Conservation (phyloP, 176 grass and related monocot genomes). For the Lolium multiflorum region DNA sequence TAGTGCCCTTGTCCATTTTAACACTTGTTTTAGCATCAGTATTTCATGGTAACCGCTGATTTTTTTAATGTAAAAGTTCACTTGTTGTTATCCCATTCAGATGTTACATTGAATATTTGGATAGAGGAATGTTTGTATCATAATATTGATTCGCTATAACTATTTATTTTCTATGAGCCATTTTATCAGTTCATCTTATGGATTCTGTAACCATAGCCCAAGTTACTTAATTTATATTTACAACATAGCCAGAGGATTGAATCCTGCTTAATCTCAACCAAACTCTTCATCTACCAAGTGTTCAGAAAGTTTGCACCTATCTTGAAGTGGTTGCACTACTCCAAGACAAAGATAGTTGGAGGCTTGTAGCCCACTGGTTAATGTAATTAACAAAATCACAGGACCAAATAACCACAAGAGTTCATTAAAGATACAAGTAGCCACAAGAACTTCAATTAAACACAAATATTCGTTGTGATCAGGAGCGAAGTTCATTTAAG, state of each 20-base stretch:
- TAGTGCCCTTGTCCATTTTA: constrained; percentile 17
- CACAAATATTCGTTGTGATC: neutral
- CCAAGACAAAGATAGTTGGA: constrained; percentile 27
- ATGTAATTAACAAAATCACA: constrained; percentile 31
- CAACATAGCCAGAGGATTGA: neutral
- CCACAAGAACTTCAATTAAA: neutral
- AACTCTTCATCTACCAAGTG: neutral
- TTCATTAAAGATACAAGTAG: neutral
- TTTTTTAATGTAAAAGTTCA: constrained; percentile 10
- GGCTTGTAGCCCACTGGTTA: neutral
- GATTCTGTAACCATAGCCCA: neutral
- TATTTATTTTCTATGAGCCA: neutral
- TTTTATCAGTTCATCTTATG: constrained; percentile 11
- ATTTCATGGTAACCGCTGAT: neutral
- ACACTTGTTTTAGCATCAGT: constrained; percentile 3
- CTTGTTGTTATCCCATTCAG: neutral
- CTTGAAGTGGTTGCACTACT: constrained; percentile 2
- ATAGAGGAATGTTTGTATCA: neutral
- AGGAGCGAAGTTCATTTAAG: neutral
- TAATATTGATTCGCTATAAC: neutral
- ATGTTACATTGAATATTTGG: neutral
- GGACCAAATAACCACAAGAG: neutral
- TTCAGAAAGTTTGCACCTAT: neutral
- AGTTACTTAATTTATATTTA: neutral
- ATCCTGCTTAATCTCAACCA: neutral